Percentiles rank a stretch among this genome's conserved stretches.
Evolutionary conservation across 1,284 basidiomycete species (phyloP).

Genomic region (Pseudozyma sp.): DNA sequence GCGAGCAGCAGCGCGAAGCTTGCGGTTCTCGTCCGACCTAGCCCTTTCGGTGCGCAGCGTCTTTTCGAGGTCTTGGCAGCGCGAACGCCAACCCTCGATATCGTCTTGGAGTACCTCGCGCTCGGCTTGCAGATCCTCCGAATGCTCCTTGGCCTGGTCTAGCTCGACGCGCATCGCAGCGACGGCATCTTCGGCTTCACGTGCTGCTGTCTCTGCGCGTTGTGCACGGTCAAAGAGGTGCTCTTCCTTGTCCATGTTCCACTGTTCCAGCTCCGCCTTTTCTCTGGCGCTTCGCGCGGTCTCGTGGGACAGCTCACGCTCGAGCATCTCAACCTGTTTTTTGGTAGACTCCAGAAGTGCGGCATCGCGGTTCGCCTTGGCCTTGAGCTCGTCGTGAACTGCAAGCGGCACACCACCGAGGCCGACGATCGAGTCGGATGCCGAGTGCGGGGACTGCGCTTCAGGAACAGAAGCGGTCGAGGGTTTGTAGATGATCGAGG

Average conservation of each 20-base stretch:
- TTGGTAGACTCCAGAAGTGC: slow-evolving; percentile 50
- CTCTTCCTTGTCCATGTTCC: slow-evolving; percentile 54
- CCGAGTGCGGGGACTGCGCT: slow-evolving; percentile 19
- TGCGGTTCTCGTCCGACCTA: slow-evolving; percentile 53
- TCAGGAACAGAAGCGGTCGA: slow-evolving; percentile 31
- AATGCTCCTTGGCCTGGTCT: slow-evolving; percentile 25
- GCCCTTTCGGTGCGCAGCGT: slow-evolving; percentile 53
- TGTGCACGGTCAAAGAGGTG: slow-evolving; percentile 44
- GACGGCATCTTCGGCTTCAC: slow-evolving; percentile 19
- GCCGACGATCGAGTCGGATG: slow-evolving; percentile 34
- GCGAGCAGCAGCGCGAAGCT: slow-evolving; percentile 42
- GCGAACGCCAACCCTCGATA: slow-evolving; percentile 64
- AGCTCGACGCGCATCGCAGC: slow-evolving; percentile 35
- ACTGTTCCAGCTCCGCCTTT: slow-evolving; percentile 57
- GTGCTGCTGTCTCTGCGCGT: slow-evolving; percentile 39
- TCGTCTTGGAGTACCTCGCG: slow-evolving; percentile 65
- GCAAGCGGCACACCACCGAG: slow-evolving; percentile 45
- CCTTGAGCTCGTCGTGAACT: slow-evolving; percentile 58
- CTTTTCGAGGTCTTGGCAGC: slow-evolving; percentile 63
- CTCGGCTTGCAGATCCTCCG: slow-evolving; percentile 62
- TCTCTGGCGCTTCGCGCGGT: slow-evolving; percentile 44
- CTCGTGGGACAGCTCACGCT: slow-evolving; percentile 50
- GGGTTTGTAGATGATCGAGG: slow-evolving; percentile 56
- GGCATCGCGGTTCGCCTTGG: slow-evolving; percentile 50
- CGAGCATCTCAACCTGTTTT: slow-evolving; percentile 53